phyloP scores from a whole-genome alignment of 148 eudicot genomes.

The Spergularia marina region DNA sequence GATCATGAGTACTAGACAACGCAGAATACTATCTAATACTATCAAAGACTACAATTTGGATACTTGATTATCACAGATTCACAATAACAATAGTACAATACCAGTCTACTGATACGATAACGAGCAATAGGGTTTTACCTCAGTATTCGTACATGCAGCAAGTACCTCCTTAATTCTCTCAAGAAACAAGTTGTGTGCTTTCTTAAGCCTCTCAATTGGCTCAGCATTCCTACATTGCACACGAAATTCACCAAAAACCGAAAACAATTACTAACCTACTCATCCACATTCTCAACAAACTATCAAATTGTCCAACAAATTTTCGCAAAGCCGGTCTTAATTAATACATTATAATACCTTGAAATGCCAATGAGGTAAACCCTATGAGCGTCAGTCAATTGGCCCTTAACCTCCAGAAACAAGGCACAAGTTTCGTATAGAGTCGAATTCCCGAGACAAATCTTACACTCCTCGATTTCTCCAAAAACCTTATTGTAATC shows the following conservation, averaged over 20 bases:
- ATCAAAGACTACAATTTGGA: neutral
- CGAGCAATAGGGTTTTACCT: conserved; percentile 40
- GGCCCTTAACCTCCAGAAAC: conserved; percentile 71
- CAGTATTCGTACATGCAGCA: conserved; percentile 36
- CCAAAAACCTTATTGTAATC: conserved; percentile 43
- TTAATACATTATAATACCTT: conserved; percentile 42
- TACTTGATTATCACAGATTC: neutral
- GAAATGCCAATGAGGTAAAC: conserved; percentile 72
- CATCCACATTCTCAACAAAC: neutral
- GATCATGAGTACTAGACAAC: neutral
- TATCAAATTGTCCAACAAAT: neutral
- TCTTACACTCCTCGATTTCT: conserved; percentile 57
- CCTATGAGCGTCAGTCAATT: conserved; percentile 52
- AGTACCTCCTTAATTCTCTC: conserved; percentile 51
- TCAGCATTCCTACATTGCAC: conserved; percentile 65
- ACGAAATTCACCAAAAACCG: neutral
- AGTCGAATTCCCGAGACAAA: conserved; percentile 45
- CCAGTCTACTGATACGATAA: neutral
- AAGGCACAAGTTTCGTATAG: conserved; percentile 60
- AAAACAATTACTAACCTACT: neutral
- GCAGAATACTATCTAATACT: neutral
- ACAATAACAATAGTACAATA: neutral
- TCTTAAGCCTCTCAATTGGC: conserved; percentile 80
- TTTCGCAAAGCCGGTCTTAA: neutral
- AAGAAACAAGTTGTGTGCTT: conserved; percentile 54